These are phyloP conservation scores for Trypanosoma melophagium DNA, from an alignment of 208 protist genomes.

Conservation along the genomic window DNA sequence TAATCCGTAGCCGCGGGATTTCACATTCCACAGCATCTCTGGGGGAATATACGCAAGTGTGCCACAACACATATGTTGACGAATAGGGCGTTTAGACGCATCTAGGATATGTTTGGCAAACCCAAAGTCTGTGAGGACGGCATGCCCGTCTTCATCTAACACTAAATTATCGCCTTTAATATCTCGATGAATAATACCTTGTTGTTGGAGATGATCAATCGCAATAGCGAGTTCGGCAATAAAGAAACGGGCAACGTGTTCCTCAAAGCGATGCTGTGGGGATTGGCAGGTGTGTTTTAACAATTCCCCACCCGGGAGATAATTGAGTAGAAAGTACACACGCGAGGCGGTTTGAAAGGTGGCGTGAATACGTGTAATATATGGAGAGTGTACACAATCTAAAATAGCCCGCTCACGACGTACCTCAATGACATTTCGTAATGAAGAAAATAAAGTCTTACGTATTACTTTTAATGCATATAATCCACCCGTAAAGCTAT, in stretches of 20 bases:
- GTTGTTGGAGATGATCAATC: slow-evolving; percentile 76
- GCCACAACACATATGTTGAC: slow-evolving; percentile 80
- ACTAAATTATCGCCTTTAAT: slow-evolving; percentile 90
- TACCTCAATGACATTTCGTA: slow-evolving; percentile 61
- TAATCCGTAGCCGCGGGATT: slow-evolving; percentile 53
- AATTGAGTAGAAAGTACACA: slow-evolving; percentile 92
- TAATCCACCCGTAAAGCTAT: slow-evolving; percentile 48
- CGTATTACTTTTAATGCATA: slow-evolving; percentile 81
- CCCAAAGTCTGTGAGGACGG: slow-evolving; percentile 85
- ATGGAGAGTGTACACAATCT: slow-evolving; percentile 70
- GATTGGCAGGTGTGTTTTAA: slow-evolving; percentile 85
- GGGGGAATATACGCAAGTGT: slow-evolving; percentile 90
- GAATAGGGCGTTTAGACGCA: slow-evolving; percentile 16
- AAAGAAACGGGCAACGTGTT: slow-evolving; percentile 80
- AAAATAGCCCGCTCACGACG: slow-evolving; percentile 76
- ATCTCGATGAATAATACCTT: slow-evolving; percentile 83
- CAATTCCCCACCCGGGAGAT: slow-evolving; percentile 92
- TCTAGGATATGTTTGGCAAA: slow-evolving; percentile 77
- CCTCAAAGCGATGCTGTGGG: slow-evolving; percentile 49
- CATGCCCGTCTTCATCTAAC: slow-evolving; percentile 73
- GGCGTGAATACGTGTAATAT: slow-evolving; percentile 82
- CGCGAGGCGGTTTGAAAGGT: slow-evolving; percentile 84
- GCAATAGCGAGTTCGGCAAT: slow-evolving; percentile 88
- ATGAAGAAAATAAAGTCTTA: slow-evolving; percentile 49
- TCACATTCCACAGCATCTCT: slow-evolving; percentile 55